Conservation (phyloP, 2,329 filamentous ascomycete genomes). For the Venturiaceae sp. region DNA sequence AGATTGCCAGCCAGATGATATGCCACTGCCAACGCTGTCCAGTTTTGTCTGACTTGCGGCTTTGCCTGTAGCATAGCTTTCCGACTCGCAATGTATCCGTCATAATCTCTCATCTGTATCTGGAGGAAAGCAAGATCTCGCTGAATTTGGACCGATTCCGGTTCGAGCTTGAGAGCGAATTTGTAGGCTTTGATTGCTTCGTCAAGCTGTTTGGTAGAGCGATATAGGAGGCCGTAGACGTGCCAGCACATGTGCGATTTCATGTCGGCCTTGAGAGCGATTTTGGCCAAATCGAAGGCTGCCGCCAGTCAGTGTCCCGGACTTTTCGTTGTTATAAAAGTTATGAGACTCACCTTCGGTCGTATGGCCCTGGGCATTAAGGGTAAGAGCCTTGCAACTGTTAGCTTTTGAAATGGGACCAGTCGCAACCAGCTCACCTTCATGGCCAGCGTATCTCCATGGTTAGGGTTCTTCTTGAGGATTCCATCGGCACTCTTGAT, state of each 20-base stretch:
- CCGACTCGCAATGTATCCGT: constrained; percentile 85
- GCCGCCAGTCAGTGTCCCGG: background rate
- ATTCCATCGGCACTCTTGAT: constrained; percentile 95
- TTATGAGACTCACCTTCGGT: constrained; percentile 48
- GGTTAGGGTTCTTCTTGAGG: constrained; percentile 84
- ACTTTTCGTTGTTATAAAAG: background rate
- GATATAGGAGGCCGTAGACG: constrained; percentile 90
- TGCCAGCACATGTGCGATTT: constrained; percentile 99
- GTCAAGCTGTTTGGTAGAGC: constrained; percentile 93
- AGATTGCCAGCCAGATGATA: constrained; percentile 85
- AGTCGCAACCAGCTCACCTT: constrained; percentile 40
- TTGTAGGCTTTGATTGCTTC: constrained; percentile 99
- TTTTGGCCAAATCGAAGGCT: constrained; percentile 85
- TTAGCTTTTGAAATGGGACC: background rate
- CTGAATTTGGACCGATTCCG: constrained; percentile 90
- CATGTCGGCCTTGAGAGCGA: constrained; percentile 91
- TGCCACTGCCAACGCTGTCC: constrained; percentile 93
- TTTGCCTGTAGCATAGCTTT: constrained; percentile 78
- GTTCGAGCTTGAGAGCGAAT: constrained; percentile 84
- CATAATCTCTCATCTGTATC: constrained; percentile 92
- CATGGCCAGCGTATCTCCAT: constrained; percentile 98
- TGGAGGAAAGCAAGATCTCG: constrained; percentile 88
- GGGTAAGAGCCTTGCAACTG: constrained; percentile 57
- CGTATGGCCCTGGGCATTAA: constrained; percentile 84
- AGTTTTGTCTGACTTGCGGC: constrained; percentile 78